Percentiles rank a stretch among this genome's conserved stretches.
Conservation (phyloP, 2,329 filamentous ascomycete genomes). For the Sclerotinia trifoliorum region DNA sequence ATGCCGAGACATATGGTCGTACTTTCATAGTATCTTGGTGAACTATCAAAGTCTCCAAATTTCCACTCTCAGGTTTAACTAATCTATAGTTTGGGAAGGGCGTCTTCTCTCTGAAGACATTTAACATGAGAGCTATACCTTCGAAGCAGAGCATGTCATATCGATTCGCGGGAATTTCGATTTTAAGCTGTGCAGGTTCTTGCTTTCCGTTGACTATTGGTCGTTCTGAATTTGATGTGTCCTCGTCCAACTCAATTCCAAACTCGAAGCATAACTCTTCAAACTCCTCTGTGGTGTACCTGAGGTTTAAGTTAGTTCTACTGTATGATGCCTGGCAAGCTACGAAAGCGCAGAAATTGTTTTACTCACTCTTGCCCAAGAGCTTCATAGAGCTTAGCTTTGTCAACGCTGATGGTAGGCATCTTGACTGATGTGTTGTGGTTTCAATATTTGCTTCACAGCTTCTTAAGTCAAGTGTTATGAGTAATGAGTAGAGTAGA, state of each 20-base stretch:
- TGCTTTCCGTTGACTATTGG: constrained; percentile 75
- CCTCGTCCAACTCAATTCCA: constrained; percentile 92
- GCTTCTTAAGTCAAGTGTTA: neutral
- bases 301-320: constrained; percentile 42
- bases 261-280: constrained; percentile 99
- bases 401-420: constrained; percentile 97
- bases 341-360: constrained; percentile 26
- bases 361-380: constrained; percentile 76
- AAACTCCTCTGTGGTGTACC: constrained; percentile 90
- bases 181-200: constrained; percentile 91
- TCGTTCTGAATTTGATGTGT: constrained; percentile 56
- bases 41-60: constrained; percentile 79
- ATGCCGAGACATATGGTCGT: constrained; percentile 83
- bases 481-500: constrained; percentile 1
- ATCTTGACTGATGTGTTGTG: constrained; percentile 51
- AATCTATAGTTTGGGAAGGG: constrained; percentile 77
- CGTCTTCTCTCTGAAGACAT: constrained; percentile 82
- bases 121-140: constrained; percentile 91
- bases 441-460: constrained; percentile 14
- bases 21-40: constrained; percentile 72
- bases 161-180: constrained; percentile 95
- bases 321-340: neutral
- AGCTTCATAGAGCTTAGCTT: constrained; percentile 91
- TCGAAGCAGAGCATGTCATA: constrained; percentile 97
- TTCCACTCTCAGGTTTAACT: constrained; percentile 66